Evolutionary conservation across 805 yeast genomes (phyloP), one percentile per base, ranked within the genome.

Genomic region (Kluyveromyces lactis): DNA sequence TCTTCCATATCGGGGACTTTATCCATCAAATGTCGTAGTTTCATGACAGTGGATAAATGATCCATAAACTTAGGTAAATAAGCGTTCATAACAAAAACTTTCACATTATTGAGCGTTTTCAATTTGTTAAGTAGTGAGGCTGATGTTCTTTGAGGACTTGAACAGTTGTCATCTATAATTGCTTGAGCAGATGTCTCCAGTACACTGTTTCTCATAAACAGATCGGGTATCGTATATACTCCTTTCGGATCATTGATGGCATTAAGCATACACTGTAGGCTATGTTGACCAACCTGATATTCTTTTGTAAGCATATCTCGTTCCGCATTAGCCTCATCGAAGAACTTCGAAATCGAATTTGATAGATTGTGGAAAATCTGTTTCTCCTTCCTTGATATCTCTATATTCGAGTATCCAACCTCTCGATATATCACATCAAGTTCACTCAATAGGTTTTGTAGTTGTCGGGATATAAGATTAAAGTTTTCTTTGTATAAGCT

Each of bases 391-490:
- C 56, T 57, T 11, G 68, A 51, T 2, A 74, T 69, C 41, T 76
- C 80, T 7, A 55, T 50, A n/a, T 64, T 53, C 1, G 79, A 66
- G 50, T 72, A 75, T 1, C 84, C 84, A 30, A 77, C 77, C 42
- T 67, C 69, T 35, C 63, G 62, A 51, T 75, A 75, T 8, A 75
- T 66, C 4, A 51, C 49, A 37, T 70, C 66, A n/a, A 77, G 53
- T 38, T 71, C 69, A 15, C 56, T 57, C 27, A 67, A 45, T n/a
- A 61, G 36, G 17, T 53, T 46, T 44, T 53, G 59, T 23, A 61
- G 38, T 34, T 61, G 61, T 21, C 46, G 46, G 2, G 64, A 55
- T 11, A 61, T 55, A 19, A 54, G 42, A 23, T 50, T 51, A 26
- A 59, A 61, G 39, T 57, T 55, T 36, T 60, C 65, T 27, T 45